Evolutionary conservation across 140 eudicot species (phyloP).

Genomic region (Flaveria floridana): DNA sequence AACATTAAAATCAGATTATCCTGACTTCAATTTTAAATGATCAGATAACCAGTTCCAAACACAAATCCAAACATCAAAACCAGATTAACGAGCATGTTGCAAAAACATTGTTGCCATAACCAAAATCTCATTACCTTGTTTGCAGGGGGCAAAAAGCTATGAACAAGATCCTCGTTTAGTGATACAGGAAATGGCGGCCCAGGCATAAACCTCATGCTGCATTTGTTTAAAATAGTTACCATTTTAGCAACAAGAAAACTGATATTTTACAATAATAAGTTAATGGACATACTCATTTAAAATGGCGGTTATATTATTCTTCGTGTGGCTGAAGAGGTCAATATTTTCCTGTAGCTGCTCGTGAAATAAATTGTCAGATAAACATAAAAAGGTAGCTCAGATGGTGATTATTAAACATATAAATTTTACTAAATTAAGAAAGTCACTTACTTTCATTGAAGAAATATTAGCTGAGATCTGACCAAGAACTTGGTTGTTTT

Average conservation of each 20-base stretch:
- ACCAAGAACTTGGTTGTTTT: conserved; percentile 58
- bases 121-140: conserved; percentile 46
- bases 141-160: conserved; percentile 46
- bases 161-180: conserved; percentile 65
- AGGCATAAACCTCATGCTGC: conserved; percentile 75
- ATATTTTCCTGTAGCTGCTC: conserved; percentile 78
- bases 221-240: background rate
- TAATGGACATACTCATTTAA: conserved; percentile 51
- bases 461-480: conserved; percentile 71
- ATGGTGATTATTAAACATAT: background rate
- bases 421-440: background rate
- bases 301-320: conserved; percentile 59
- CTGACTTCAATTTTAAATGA: too few species aligned
- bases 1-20: background rate
- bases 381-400: conserved; percentile 8
- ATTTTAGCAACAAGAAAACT: conserved; percentile 8
- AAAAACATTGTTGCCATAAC: conserved; percentile 9
- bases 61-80: conserved; percentile 1
- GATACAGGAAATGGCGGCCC: conserved; percentile 74
- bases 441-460: conserved; percentile 49
- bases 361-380: conserved; percentile 13
- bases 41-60: background rate
- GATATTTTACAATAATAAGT: background rate
- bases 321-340: conserved; percentile 65
- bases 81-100: background rate